Percentiles rank a stretch among this genome's conserved stretches.
phyloP scores from a whole-genome alignment of 768 basidiomycete species.

The Suillus decipiens region DNA sequence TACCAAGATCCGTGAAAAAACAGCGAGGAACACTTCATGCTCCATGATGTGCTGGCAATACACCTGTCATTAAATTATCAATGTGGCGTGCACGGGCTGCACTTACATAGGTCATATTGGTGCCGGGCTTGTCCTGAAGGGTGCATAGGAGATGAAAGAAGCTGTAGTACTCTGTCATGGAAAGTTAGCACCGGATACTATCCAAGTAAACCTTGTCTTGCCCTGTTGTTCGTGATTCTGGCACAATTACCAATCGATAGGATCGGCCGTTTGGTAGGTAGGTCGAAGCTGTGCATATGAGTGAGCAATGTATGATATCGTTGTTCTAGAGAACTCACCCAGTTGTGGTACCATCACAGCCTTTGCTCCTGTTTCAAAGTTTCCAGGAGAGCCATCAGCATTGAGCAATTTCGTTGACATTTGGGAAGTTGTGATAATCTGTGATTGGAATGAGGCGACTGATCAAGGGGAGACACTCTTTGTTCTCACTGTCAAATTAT shows the following conservation, averaged over 20 bases:
- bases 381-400: slow-evolving; percentile 63
- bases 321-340: slow-evolving; percentile 36
- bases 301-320: not conserved
- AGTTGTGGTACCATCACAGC: slow-evolving; percentile 70
- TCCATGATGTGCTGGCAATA: slow-evolving; percentile 6
- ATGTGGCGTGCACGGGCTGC: slow-evolving; percentile 7
- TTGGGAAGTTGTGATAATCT: slow-evolving; percentile 67
- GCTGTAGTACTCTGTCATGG: slow-evolving; percentile 38
- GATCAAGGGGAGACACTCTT: slow-evolving; percentile 5
- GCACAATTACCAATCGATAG: slow-evolving; percentile 44
- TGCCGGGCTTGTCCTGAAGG: slow-evolving; percentile 18
- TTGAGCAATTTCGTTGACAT: slow-evolving; percentile 68
- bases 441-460: slow-evolving; percentile 13
- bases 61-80: not conserved
- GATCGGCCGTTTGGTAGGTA: slow-evolving; percentile 48
- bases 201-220: slow-evolving; percentile 30
- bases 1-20: not conserved
- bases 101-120: slow-evolving; percentile 25
- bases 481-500: slow-evolving; percentile 49
- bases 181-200: slow-evolving; percentile 16
- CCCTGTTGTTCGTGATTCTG: slow-evolving; percentile 42
- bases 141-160: slow-evolving; percentile 39
- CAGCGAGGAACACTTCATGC: not conserved
- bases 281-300: slow-evolving; percentile 26
- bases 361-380: slow-evolving; percentile 61